Conservation (phyloP, 768 basidiomycete species). For the Mrakia gelida region DNA sequence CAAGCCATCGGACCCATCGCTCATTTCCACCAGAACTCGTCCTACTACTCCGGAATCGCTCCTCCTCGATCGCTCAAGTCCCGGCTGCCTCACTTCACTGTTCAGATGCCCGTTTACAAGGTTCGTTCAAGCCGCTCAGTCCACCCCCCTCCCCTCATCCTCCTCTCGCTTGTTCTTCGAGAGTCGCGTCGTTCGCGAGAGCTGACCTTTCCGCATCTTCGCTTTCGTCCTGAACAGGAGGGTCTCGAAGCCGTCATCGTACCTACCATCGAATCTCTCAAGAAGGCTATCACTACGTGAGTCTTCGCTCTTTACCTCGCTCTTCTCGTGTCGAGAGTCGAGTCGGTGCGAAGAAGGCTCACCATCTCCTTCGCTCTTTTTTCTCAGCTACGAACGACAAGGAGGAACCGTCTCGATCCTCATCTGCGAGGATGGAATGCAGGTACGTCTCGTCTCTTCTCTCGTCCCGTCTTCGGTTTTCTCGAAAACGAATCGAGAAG, state of each 20-base stretch:
- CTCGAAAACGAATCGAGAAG: neutral
- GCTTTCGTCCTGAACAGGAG: conserved; percentile 20
- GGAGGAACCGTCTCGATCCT: conserved; percentile 76
- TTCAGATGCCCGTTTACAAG: conserved; percentile 38
- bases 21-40: conserved; percentile 42
- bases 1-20: conserved; percentile 44
- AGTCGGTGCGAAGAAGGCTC: neutral
- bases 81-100: conserved; percentile 32
- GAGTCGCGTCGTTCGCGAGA: neutral
- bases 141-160: too few relatives aligned
- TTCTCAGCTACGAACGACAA: conserved; percentile 61
- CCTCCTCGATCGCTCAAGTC: conserved; percentile 18
- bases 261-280: conserved; percentile 53
- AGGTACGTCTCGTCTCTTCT: conserved; percentile 44
- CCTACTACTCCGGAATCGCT: conserved; percentile 39
- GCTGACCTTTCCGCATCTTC: neutral
- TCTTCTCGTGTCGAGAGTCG: neutral
- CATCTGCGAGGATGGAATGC: conserved; percentile 79
- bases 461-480: neutral
- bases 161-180: neutral
- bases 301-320: neutral
- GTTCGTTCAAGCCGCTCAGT: neutral
- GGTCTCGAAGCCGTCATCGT: conserved; percentile 37
- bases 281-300: conserved; percentile 77
- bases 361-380: neutral